Evolutionary conservation across 768 basidiomycete species (phyloP), one percentile per base, ranked within the genome.

Genomic region (Clathrus columnatus): DNA sequence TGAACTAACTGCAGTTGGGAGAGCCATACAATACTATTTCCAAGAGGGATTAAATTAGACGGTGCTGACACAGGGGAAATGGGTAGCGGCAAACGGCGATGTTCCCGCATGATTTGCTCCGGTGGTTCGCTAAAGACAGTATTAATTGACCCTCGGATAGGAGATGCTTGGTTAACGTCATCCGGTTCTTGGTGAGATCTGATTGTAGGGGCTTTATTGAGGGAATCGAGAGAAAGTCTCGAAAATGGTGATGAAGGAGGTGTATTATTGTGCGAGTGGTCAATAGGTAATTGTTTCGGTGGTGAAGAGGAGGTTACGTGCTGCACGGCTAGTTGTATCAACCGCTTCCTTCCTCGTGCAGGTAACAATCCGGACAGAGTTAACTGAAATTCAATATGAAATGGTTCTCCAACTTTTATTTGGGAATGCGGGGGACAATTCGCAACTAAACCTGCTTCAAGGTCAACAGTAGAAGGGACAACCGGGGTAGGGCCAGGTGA

Each of bases 391-490:
- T 68, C 63, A 45, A 89, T 70, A 1, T 68, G 72, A 62, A 91
- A 89, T 0, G 85, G 81, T 42, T 73, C 76, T 54, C 82, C 80
- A 4, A 84, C 65, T 2, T 62, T 60, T 30, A 85, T 69, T n/a
- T 48, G 17, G 0, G 62, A 30, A 14, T 73, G 70, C 1, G 80
- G 74, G 8, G 82, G 67, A 50, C 76, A 68, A 7, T 73, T 72
- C 28, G 83, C 75, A 42, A 82, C 65, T 36, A 87, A 73, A 59
- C 80, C 79, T 7, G 80, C 74, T 44, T 84, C 81, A 16, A 88
- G 61, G 36, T 79, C 78, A 17, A 27, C 17, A 27, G 18, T 14
- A 1, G 70, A 64, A 0, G 61, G 55, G 18, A 67, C 60, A 4
- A 65, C 54, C 17, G 62, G 56, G 21, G 66, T 58, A 17, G 62